phyloP scores from a whole-genome alignment of 495 filamentous ascomycete genomes.

The Tetracladium setigerum region DNA sequence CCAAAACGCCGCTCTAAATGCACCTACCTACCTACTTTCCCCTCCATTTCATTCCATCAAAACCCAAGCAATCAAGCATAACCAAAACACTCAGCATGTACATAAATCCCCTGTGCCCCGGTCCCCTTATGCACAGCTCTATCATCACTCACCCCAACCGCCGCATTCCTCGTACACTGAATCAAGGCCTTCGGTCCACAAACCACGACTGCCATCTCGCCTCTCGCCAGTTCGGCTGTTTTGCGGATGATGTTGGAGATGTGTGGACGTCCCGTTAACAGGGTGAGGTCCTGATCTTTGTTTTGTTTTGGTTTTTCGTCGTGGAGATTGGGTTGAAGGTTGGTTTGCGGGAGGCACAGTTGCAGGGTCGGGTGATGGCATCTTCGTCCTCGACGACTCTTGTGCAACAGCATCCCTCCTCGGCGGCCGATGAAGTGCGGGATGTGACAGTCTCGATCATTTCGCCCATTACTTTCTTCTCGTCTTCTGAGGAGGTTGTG shows the following conservation, averaged over 20 bases:
- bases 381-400: slow-evolving; percentile 2
- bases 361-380: neutral
- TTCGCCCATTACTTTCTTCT: neutral
- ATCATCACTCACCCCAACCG: slow-evolving; percentile 71
- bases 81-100: slow-evolving; percentile 35
- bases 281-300: neutral
- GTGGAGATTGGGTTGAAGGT: neutral
- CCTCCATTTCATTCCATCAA: too few species aligned
- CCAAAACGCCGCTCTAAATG: too few species aligned
- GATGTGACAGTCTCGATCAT: neutral
- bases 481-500: neutral
- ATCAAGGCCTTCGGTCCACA: slow-evolving; percentile 68
- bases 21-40: too few species aligned
- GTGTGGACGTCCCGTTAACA: slow-evolving; percentile 8
- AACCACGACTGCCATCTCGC: slow-evolving; percentile 58
- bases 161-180: slow-evolving; percentile 55
- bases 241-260: slow-evolving; percentile 18
- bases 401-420: slow-evolving; percentile 1
- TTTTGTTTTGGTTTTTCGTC: neutral
- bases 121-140: slow-evolving; percentile 84
- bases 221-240: slow-evolving; percentile 17
- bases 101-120: slow-evolving; percentile 64
- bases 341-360: neutral
- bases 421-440: neutral
- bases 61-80: slow-evolving; percentile 31